These are phyloP conservation scores for Aspergillus texensis DNA, from an alignment of 2,329 filamentous ascomycete genomes.

Conservation along the genomic window DNA sequence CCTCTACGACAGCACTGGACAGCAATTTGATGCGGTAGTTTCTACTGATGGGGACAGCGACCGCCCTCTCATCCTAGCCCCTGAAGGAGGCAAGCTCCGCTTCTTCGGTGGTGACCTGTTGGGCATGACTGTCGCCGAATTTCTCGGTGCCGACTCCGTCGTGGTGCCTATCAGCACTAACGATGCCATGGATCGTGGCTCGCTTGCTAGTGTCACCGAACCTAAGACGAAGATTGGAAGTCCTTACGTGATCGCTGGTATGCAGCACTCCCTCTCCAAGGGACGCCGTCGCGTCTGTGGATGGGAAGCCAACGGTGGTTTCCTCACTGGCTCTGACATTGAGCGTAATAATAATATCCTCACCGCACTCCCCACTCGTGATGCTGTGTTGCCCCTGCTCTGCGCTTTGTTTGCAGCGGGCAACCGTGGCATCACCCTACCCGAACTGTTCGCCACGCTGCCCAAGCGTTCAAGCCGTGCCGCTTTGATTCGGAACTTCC, in stretches of 20 bases:
- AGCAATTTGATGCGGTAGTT: slow-evolving; percentile 32
- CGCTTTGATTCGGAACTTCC: slow-evolving; percentile 35
- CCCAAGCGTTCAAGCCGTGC: slow-evolving; percentile 35
- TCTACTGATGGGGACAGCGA: slow-evolving; percentile 40
- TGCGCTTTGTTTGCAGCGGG: slow-evolving; percentile 33
- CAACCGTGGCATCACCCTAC: slow-evolving; percentile 27
- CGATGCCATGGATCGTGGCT: slow-evolving; percentile 36
- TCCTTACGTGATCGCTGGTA: slow-evolving; percentile 37
- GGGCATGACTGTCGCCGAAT: slow-evolving; percentile 38
- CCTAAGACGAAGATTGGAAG: slow-evolving; percentile 39
- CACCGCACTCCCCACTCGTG: slow-evolving; percentile 34
- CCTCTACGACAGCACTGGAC: slow-evolving; percentile 26
- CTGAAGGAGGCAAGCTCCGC: slow-evolving; percentile 28
- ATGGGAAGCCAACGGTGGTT: slow-evolving; percentile 40
- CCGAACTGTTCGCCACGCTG: slow-evolving; percentile 31
- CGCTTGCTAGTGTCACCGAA: slow-evolving; percentile 28
- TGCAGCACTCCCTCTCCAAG: slow-evolving; percentile 33
- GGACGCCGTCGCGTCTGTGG: slow-evolving; percentile 32
- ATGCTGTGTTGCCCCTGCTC: slow-evolving; percentile 35
- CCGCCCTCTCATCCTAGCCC: slow-evolving; percentile 34
- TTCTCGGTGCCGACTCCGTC: slow-evolving; percentile 30
- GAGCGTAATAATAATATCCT: slow-evolving; percentile 30
- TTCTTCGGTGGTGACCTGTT: slow-evolving; percentile 38
- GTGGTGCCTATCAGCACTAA: slow-evolving; percentile 39
- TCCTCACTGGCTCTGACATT: slow-evolving; percentile 36